These are phyloP conservation scores for Diatrype stigma DNA, from an alignment of 2,329 filamentous ascomycete species.

Conservation along the genomic window DNA sequence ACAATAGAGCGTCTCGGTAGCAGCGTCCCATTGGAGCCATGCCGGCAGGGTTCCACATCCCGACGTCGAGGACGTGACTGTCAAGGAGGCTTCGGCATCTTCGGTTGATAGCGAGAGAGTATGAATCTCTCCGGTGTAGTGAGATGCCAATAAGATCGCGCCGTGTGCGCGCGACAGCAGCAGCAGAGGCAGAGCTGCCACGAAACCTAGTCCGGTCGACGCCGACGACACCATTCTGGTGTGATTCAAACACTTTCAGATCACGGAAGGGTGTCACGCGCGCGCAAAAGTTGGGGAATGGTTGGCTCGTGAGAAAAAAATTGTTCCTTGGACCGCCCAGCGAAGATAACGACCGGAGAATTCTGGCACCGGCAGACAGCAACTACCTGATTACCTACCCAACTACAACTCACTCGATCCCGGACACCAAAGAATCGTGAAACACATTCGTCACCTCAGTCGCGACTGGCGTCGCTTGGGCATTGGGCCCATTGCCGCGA, in stretches of 20 bases:
- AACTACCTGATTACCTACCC: not conserved
- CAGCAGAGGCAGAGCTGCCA: constrained; percentile 13
- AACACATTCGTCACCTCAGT: no score
- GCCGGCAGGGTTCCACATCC: constrained; percentile 34
- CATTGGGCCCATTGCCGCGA: constrained; percentile 1
- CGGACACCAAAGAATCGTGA: no score
- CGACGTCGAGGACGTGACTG: constrained; percentile 21
- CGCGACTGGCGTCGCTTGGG: not conserved
- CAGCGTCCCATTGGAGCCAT: constrained; percentile 33
- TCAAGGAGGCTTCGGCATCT: constrained; percentile 22
- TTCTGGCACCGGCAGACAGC: not conserved
- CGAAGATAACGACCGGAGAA: not conserved
- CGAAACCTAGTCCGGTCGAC: constrained; percentile 14
- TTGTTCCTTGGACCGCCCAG: not conserved
- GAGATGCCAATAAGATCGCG: constrained; percentile 32
- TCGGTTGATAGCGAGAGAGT: constrained; percentile 26
- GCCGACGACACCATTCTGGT: constrained; percentile 12
- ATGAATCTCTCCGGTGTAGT: constrained; percentile 37
- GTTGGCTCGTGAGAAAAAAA: no score
- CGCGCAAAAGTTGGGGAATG: not conserved
- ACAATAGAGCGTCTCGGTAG: constrained; percentile 28
- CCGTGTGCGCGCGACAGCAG: constrained; percentile 20
- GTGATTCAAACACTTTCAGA: not conserved
- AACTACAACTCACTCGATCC: not conserved
- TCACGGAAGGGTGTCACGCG: not conserved